Evolutionary conservation across 1,139 yeast genomes (phyloP), one percentile per base, ranked within the genome.

Genomic region (Pichia terricola): DNA sequence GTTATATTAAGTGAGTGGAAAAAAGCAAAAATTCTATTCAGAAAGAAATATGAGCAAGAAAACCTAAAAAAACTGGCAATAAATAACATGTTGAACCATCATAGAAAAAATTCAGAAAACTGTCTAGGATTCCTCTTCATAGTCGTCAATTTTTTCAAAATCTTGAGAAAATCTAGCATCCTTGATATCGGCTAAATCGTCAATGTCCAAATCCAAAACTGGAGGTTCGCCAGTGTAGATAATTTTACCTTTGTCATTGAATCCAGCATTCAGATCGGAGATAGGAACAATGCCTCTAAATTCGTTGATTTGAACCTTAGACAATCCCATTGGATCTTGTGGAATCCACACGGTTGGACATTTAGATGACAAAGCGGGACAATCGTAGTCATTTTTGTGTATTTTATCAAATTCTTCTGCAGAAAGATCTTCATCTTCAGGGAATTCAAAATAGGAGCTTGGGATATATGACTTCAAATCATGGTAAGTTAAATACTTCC

Each of bases 341-440:
- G 83, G 78, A 50, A 81, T 67, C 94, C 94, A 83, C 42, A 81
- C 69, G 39, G 74, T 74, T 16, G 87, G 86, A 52, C 74, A 79
- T 32, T 69, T 71, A 38, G 77, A 81, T 27, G 66, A 66, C 34
- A 82, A 79, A 44, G 73, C 73, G 26, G 89, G 88, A 57, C 77
- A 78, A 40, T 76, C 73, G 56, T 79, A 83, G 4, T 95, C 94
- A 47, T 66, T 68, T 35, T 63, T 61, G 56, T 59, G 53, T 45
- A 57, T 68, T 11, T 59, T 66, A 6, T 62, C 66, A 16, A 16
- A 16, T 16, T 16, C 22, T 16, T 16, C 22, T 16, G 22, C 22
- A 16, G 22, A 16, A 16, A 16, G 22, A 16, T 16, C 22, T 16
- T 59, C 59, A 41, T 64, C 71, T 33, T 58, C 60, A 3, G 70